phyloP scores from a whole-genome alignment of 176 grass and related monocot genomes.

The Musa itinerans region DNA sequence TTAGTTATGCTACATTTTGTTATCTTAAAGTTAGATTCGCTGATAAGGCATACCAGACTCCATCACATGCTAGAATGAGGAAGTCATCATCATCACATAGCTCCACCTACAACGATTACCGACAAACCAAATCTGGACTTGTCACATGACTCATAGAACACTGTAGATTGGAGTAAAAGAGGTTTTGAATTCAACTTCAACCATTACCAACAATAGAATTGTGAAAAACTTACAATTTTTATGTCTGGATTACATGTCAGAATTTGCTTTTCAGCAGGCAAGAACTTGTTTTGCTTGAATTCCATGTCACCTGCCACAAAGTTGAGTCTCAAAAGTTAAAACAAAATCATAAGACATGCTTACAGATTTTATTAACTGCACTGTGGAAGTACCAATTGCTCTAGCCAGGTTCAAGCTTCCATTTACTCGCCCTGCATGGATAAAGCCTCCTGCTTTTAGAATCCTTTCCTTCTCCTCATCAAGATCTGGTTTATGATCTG shows the following conservation, averaged over 20 bases:
- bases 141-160: not conserved
- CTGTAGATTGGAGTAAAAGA: constrained; percentile 8
- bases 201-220: constrained; percentile 6
- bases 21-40: not conserved
- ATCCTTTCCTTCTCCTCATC: constrained; percentile 87
- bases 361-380: constrained; percentile 10
- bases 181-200: not conserved
- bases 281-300: constrained; percentile 90
- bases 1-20: not conserved
- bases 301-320: constrained; percentile 66
- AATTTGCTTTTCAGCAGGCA: constrained; percentile 83
- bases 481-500: constrained; percentile 90
- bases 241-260: constrained; percentile 79
- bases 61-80: constrained; percentile 87
- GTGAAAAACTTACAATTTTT: constrained; percentile 48
- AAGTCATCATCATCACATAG: constrained; percentile 92
- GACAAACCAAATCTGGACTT: not conserved
- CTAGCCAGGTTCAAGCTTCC: constrained; percentile 90
- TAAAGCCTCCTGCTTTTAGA: constrained; percentile 83
- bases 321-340: not conserved
- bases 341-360: constrained; percentile 7
- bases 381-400: constrained; percentile 51
- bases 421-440: constrained; percentile 82
- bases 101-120: constrained; percentile 46
- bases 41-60: constrained; percentile 63